Evolutionary conservation across 2,329 filamentous ascomycete species (phyloP), one percentile per base, ranked within the genome.

Genomic region (Fusarium begoniae): DNA sequence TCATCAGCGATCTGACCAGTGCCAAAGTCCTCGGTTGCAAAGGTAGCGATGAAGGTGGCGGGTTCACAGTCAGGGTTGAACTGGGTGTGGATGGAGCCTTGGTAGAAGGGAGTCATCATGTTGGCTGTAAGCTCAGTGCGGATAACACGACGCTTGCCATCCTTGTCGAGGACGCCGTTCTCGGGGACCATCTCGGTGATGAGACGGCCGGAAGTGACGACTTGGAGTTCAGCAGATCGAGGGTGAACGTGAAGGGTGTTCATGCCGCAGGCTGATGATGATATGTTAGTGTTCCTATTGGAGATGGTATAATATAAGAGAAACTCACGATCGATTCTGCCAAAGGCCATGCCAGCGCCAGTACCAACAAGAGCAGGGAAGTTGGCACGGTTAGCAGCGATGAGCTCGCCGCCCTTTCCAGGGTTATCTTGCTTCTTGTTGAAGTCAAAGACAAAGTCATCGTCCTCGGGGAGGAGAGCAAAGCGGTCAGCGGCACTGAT

Each of bases 161-260:
- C 73, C 66, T 70, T 66, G 66, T 77, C 66, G 32, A 82, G 71
- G 55, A 87, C 86, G 44, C 85, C 85, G 79, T 88, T 88, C 80
- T 89, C 88, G 24, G 86, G 83, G 5, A 87, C 81, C 83, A 89
- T 88, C 75, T 87, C 85, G 48, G 86, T 85, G 62, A 87, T 81
- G 70, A 89, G 79, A 28, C 79, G 81, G 61, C 88, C 88, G 45
- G 84, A 73, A 51, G 85, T 84, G 74, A 89, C 83, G 78, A 88
- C 81, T 70, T 87, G 85, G 58, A 90, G 84, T 81, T 90, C 87
- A 38, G 85, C 83, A 38, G 85, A 84, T 47, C 88, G 87, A 55
- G 86, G 87, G 79, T 89, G 88, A 8, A 87, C 83, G 81, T 90
- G 88, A 24, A 87, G 86, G 13, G 86, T 89, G 83, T 88, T 89